Conservation (phyloP, 495 filamentous ascomycete genomes). For the Penicillium dipodomyicola region DNA sequence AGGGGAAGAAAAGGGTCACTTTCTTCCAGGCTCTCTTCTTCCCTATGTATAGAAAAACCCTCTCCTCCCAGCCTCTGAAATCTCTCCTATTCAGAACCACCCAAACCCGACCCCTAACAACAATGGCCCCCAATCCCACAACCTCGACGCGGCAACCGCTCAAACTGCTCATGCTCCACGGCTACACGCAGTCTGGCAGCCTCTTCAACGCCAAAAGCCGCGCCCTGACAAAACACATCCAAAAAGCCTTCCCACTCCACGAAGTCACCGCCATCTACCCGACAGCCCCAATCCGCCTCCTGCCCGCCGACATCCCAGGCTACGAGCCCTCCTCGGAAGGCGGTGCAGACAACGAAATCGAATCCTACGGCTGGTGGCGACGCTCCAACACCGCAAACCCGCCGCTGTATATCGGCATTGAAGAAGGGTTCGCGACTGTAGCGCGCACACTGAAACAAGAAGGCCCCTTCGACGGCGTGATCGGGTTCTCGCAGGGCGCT, state of each 20-base stretch:
- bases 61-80: neutral
- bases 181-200: constrained; percentile 88
- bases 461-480: constrained; percentile 66
- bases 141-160: constrained; percentile 35
- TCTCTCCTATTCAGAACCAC: neutral
- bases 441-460: constrained; percentile 57
- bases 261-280: constrained; percentile 53
- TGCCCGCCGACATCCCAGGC: constrained; percentile 68
- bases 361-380: constrained; percentile 83
- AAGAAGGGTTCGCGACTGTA: constrained; percentile 58
- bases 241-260: constrained; percentile 63
- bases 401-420: constrained; percentile 63
- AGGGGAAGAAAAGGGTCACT: constrained; percentile 3
- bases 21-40: neutral
- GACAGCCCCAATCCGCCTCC: constrained; percentile 56
- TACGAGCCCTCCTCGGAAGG: constrained; percentile 43
- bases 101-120: neutral
- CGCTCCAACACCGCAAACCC: constrained; percentile 48
- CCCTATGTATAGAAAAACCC: neutral
- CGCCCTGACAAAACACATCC: constrained; percentile 76
- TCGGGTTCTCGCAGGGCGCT: constrained; percentile 76
- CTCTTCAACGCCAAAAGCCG: constrained; percentile 88
- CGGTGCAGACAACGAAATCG: constrained; percentile 45
- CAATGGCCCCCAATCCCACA: constrained; percentile 25
- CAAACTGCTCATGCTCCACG: constrained; percentile 58